A percentile compares a stretch with the other conserved stretches of the same genome.
These are phyloP conservation scores for Aspergillus ochraceoroseus DNA, from an alignment of 2,329 filamentous ascomycete genomes.

Conservation along the genomic window DNA sequence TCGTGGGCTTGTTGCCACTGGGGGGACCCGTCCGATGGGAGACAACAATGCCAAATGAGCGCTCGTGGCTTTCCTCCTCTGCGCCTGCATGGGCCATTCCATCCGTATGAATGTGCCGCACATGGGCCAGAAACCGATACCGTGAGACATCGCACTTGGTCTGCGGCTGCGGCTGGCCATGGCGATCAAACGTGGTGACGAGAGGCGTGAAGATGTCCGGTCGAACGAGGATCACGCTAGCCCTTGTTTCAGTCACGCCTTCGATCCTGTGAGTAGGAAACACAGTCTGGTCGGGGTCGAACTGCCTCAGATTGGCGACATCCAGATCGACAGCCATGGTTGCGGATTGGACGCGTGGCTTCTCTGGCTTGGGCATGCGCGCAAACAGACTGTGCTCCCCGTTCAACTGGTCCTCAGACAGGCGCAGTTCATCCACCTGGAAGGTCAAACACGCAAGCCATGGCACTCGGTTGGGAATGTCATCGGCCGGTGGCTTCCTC, in stretches of 20 bases:
- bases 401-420: background rate
- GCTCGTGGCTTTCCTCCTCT: conserved; percentile 26
- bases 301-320: background rate
- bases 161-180: background rate
- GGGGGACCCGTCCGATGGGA: conserved; percentile 34
- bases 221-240: background rate
- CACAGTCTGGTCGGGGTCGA: background rate
- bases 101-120: conserved; percentile 38
- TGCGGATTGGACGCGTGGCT: background rate
- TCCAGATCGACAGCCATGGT: background rate
- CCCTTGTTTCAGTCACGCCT: background rate
- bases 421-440: conserved; percentile 36
- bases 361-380: background rate
- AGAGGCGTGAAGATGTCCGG: conserved; percentile 1
- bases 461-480: conserved; percentile 30
- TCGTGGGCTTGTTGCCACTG: conserved; percentile 22
- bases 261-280: background rate
- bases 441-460: conserved; percentile 44
- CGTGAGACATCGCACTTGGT: background rate
- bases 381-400: background rate
- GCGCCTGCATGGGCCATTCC: conserved; percentile 39
- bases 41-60: conserved; percentile 37
- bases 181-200: background rate
- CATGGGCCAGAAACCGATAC: conserved; percentile 36
- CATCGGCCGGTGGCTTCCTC: conserved; percentile 5